Evolutionary conservation across 2,329 filamentous ascomycete species (phyloP), one percentile per base, ranked within the genome.

Genomic region (Arachnomyces sp.): DNA sequence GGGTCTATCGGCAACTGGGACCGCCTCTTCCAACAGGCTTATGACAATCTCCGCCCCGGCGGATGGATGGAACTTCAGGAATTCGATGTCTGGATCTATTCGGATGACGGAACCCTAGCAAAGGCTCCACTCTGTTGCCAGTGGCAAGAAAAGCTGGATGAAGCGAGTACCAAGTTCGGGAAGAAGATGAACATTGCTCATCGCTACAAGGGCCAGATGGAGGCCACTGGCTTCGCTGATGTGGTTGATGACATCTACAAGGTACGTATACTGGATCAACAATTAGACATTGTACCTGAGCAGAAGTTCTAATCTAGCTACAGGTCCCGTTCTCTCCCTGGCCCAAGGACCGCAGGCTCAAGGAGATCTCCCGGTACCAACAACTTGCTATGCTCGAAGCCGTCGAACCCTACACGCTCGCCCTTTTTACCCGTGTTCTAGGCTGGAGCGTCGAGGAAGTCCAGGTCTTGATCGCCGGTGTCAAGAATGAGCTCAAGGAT

Each of bases 311-410:
- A 28, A 8, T 4, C 7, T 11, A 30, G n/a, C n/a, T 45, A 31
- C 50, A 53, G 44, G 43, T 58, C 1, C 56, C 56, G 1, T 39
- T 61, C 9, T 54, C 57, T 5, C 43, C 50, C 4, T 62, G 58
- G 58, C 47, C 53, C 1, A 56, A 47, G 32, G 54, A 60, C 31
- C 42, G 45, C 9, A 28, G 44, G 6, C 42, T 59, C 28, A 57
- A 60, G 38, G 48, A 57, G 36, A 51, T 75, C 1, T 74, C 73
- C 1, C 44, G 48, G n/a, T 52, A 42, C n/a, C 38, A 50, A 7
- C 48, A 47, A 28, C 28, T 39, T 4, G 44, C 51, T 8, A 40
- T 53, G 28, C 41, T 41, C 18, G 46, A 53, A 32, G 47, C 52
- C 13, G 38, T 57, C 6, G 50, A 55, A 29, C 46, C 49, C 2